phyloP scores from a whole-genome alignment of 495 filamentous ascomycete genomes.

The Penicillium macrosclerotiorum region DNA sequence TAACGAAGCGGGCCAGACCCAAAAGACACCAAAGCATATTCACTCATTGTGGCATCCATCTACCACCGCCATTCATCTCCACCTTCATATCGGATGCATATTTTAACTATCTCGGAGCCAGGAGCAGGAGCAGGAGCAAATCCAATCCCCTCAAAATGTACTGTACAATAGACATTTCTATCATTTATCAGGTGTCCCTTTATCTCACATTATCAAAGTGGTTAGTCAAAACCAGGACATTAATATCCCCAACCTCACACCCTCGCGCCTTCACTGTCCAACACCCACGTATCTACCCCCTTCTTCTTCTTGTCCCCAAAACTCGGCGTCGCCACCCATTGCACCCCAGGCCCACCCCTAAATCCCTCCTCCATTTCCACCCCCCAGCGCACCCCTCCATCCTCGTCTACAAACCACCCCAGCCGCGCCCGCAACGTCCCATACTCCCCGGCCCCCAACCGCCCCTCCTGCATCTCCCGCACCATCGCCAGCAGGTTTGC shows the following conservation, averaged over 20 bases:
- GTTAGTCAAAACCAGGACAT: no score
- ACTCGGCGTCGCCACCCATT: slow-evolving; percentile 15
- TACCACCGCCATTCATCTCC: background rate
- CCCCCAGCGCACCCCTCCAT: slow-evolving; percentile 17
- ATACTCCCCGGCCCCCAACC: slow-evolving; percentile 4
- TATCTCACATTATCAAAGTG: no score
- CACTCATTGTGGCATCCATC: background rate
- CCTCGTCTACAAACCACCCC: slow-evolving; percentile 23
- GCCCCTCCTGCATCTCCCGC: slow-evolving; percentile 14
- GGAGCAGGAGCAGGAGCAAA: slow-evolving; percentile 5
- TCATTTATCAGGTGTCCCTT: no score
- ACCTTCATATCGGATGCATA: background rate
- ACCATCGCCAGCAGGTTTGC: slow-evolving; percentile 18
- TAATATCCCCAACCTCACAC: background rate
- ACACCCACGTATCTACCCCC: slow-evolving; percentile 10
- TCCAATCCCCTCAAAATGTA: slow-evolving; percentile 12
- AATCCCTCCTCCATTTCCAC: slow-evolving; percentile 22
- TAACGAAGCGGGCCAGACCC: slow-evolving; percentile 2
- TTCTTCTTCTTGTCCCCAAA: slow-evolving; percentile 16
- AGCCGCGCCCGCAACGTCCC: slow-evolving; percentile 12
- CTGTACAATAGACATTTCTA: slow-evolving; percentile 10
- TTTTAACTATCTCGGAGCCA: slow-evolving; percentile 4
- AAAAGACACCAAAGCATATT: background rate
- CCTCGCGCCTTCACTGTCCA: slow-evolving; percentile 23
- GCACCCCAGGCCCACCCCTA: slow-evolving; percentile 10